Conservation (phyloP, 495 filamentous ascomycete species). For the Polyplosphaeria fusca region DNA sequence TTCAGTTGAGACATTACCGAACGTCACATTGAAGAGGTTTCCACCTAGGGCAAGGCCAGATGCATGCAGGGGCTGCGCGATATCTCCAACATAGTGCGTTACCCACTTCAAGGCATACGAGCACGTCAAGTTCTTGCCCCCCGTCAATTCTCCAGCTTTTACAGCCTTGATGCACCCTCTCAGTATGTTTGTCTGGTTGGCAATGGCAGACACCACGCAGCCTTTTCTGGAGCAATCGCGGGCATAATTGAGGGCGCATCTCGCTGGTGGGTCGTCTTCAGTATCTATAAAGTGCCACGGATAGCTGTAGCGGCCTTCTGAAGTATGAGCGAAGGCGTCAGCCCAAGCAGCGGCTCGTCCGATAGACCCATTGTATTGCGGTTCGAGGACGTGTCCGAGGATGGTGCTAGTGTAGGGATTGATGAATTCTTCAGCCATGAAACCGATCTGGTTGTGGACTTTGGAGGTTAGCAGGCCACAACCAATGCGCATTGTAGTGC, state of each 20-base stretch:
- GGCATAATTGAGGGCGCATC: slow-evolving; percentile 32
- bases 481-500: neutral
- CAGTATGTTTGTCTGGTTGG: slow-evolving; percentile 35
- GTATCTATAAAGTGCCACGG: slow-evolving; percentile 33
- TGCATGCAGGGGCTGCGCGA: slow-evolving; percentile 38
- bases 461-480: neutral
- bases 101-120: slow-evolving; percentile 34
- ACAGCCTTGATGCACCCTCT: slow-evolving; percentile 32
- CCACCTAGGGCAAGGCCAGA: slow-evolving; percentile 35
- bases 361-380: slow-evolving; percentile 38
- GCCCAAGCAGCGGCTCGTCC: slow-evolving; percentile 37
- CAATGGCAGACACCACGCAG: slow-evolving; percentile 37
- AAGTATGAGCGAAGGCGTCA: slow-evolving; percentile 33
- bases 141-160: slow-evolving; percentile 18
- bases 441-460: slow-evolving; percentile 42
- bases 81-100: slow-evolving; percentile 30
- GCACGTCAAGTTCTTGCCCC: slow-evolving; percentile 35
- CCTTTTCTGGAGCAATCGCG: slow-evolving; percentile 33
- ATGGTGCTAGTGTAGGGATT: slow-evolving; percentile 29
- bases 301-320: slow-evolving; percentile 25
- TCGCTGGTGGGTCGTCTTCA: slow-evolving; percentile 24
- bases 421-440: slow-evolving; percentile 39
- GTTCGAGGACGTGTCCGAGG: slow-evolving; percentile 38
- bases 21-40: slow-evolving; percentile 34
- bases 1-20: slow-evolving; percentile 22